These are phyloP conservation scores for Yarrowia sp. DNA, from an alignment of 805 yeast genomes.

Conservation along the genomic window DNA sequence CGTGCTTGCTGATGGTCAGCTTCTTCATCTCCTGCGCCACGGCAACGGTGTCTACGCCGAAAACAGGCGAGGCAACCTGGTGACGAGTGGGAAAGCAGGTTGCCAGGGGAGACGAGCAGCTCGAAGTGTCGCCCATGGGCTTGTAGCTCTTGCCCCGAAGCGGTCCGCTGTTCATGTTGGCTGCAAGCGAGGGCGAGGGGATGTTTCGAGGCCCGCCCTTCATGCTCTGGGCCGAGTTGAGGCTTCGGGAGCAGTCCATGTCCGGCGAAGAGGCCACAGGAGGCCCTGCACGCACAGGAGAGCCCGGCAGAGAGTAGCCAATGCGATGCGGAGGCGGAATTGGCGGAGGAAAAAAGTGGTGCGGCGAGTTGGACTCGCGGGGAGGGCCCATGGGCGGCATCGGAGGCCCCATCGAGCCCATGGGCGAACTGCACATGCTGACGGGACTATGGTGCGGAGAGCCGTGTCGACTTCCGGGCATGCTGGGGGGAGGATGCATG, in stretches of 20 bases:
- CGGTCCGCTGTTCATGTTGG: neutral
- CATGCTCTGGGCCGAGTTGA: conserved; percentile 7
- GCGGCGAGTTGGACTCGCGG: neutral
- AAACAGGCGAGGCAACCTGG: neutral
- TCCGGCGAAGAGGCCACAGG: conserved; percentile 6
- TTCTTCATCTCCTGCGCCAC: conserved; percentile 27
- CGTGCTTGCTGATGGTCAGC: conserved; percentile 28
- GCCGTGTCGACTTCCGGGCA: conserved; percentile 4
- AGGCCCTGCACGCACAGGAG: neutral
- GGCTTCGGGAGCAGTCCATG: conserved; percentile 11
- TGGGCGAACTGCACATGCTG: neutral
- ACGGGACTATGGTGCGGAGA: neutral
- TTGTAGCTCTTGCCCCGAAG: conserved; percentile 12
- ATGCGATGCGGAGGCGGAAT: conserved; percentile 5
- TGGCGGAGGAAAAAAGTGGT: neutral
- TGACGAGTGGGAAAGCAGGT: neutral
- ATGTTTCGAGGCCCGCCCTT: neutral
- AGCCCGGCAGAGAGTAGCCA: conserved; percentile 6
- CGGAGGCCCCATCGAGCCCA: too few species aligned
- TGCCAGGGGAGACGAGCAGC: neutral
- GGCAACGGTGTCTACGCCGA: neutral
- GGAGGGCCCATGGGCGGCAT: neutral
- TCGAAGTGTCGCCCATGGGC: neutral
- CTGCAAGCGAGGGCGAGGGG: conserved; percentile 4
- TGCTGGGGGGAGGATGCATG: neutral